A percentile compares a stretch with the other conserved stretches of the same genome.
Conservation (phyloP, 2,329 filamentous ascomycete species). For the Nectriaceae sp. region DNA sequence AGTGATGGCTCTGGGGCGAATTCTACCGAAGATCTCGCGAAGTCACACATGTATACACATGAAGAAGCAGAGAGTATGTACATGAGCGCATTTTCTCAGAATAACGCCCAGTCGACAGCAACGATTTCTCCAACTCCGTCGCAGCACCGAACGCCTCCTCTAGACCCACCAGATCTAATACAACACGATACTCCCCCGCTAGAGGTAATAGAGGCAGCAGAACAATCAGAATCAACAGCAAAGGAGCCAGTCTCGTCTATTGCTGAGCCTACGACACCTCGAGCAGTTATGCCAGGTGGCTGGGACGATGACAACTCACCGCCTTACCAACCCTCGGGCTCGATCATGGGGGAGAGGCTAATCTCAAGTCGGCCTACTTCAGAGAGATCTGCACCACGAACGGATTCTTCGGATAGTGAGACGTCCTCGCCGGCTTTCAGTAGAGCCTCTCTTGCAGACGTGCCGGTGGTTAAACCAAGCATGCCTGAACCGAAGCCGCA, state of each 20-base stretch:
- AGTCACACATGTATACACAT: constrained; percentile 74
- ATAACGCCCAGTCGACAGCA: constrained; percentile 30
- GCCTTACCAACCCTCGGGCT: not conserved
- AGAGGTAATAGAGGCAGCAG: not conserved
- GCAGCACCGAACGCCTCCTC: constrained; percentile 7
- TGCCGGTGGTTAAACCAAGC: constrained; percentile 13
- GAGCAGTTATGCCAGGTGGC: constrained; percentile 49
- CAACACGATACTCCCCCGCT: no score
- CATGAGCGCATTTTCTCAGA: constrained; percentile 68
- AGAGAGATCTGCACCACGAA: constrained; percentile 6
- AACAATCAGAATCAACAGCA: not conserved
- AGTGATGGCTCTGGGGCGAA: constrained; percentile 14
- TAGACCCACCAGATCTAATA: not conserved
- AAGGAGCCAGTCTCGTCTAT: not conserved
- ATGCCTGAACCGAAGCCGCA: constrained; percentile 18
- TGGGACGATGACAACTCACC: constrained; percentile 44
- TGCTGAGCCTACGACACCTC: constrained; percentile 4
- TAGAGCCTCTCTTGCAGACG: constrained; percentile 22
- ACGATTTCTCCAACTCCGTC: constrained; percentile 8
- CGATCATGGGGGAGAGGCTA: not conserved
- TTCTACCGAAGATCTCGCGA: constrained; percentile 52
- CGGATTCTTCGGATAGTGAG: constrained; percentile 23
- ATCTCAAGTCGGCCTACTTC: constrained; percentile 1
- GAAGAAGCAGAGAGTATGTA: constrained; percentile 88
- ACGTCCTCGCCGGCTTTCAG: constrained; percentile 32